Evolutionary conservation across 768 basidiomycete genomes (phyloP).

Genomic region (Suillus subaureus): DNA sequence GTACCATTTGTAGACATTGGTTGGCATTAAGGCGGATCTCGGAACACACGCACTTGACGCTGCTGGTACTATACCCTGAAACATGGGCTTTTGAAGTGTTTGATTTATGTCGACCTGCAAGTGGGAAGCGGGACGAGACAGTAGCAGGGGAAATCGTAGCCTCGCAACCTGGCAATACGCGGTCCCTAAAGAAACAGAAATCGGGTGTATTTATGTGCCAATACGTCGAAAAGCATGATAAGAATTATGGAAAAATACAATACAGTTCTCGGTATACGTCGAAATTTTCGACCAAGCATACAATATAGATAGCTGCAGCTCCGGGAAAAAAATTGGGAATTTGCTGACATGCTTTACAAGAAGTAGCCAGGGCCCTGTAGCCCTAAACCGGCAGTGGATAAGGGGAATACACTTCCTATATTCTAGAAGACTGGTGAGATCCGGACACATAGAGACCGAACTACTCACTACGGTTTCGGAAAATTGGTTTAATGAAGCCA

Average conservation of each 20-base stretch:
- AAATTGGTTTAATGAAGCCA: not conserved
- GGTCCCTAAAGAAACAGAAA: no score
- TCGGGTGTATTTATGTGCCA: not conserved
- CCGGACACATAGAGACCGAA: no score
- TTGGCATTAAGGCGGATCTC: not conserved
- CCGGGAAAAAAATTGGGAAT: no score
- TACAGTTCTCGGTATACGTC: conserved; percentile 1
- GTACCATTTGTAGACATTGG: not conserved
- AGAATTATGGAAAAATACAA: conserved; percentile 1
- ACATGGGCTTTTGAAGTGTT: not conserved
- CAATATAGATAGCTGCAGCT: not conserved
- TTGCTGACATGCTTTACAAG: not conserved
- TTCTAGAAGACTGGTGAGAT: conserved; percentile 4
- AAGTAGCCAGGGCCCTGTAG: not conserved
- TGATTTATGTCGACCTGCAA: not conserved
- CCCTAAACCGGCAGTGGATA: not conserved
- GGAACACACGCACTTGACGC: not conserved
- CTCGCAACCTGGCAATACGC: not conserved
- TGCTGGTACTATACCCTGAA: not conserved
- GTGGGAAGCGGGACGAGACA: not conserved
- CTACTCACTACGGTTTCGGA: not conserved
- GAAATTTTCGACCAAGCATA: not conserved
- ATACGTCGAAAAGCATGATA: not conserved
- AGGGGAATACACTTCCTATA: not conserved
- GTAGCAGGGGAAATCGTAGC: no score